These are phyloP conservation scores for Metschnikowia similis DNA, from an alignment of 805 yeast genomes.

Conservation along the genomic window DNA sequence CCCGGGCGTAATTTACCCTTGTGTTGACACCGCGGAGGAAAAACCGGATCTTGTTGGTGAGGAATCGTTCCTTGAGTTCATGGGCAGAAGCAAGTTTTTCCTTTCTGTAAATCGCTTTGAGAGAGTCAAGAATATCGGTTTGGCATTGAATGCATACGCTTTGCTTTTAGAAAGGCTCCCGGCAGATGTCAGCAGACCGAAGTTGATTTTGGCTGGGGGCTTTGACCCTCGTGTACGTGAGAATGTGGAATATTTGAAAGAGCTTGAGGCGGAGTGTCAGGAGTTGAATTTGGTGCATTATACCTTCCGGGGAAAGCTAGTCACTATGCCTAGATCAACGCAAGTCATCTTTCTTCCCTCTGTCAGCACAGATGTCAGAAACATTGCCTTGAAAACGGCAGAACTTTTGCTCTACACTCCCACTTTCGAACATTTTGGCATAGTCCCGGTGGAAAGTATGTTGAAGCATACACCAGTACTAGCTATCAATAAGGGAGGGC, in stretches of 20 bases:
- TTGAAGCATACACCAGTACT: conserved; percentile 74
- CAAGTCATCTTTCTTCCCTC: conserved; percentile 79
- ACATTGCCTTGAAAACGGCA: conserved; percentile 55
- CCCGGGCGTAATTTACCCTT: conserved; percentile 68
- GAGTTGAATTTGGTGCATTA: conserved; percentile 40
- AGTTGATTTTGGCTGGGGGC: conserved; percentile 84
- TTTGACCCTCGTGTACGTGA: conserved; percentile 74
- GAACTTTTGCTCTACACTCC: conserved; percentile 82
- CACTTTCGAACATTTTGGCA: conserved; percentile 90
- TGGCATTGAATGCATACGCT: conserved; percentile 71
- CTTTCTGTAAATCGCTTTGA: conserved; percentile 88
- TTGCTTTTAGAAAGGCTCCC: conserved; percentile 31
- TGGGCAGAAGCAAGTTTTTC: conserved; percentile 41
- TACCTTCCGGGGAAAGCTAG: conserved; percentile 41
- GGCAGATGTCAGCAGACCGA: conserved; percentile 28
- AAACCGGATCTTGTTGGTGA: conserved; percentile 20
- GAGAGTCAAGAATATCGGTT: conserved; percentile 71
- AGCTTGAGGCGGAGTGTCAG: conserved; percentile 50
- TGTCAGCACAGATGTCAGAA: conserved; percentile 59
- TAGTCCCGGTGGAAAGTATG: conserved; percentile 97
- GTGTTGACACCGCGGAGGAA: conserved; percentile 51
- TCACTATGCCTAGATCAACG: conserved; percentile 30
- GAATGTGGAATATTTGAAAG: conserved; percentile 66
- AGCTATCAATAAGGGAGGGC: conserved; percentile 90
- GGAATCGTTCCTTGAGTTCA: conserved; percentile 31